Base-by-base conservation (phyloP, 352 stramenopile genomes). In the Phytopythium delawarense region DNA sequence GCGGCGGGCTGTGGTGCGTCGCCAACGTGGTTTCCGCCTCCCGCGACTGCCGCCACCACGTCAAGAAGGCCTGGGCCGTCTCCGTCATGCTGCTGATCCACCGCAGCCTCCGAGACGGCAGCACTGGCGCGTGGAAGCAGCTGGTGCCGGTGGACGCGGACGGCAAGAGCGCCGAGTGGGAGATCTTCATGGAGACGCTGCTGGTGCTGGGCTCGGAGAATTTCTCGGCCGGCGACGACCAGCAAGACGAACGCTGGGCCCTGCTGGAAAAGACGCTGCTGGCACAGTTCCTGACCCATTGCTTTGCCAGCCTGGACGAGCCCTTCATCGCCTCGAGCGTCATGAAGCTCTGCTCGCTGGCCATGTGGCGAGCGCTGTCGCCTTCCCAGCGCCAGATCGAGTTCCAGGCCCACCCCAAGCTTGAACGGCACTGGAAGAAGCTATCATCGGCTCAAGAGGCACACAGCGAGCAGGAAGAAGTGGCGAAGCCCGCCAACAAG, bases 391-490 rank as follows among this genome's bases (percentile, higher is more conserved):
- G 82, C 11, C 62, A 71, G 30, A 48, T 94, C 11, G 85, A 89
- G 61, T 92, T 92, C 55, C 61, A 82, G 28, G 51, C 70, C 35
- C 75, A 85, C 51, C 82, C 81, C 11, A 90, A 89, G 60, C 74
- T 94, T 21, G 71, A 80, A 60, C 72, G 76, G 25, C 85, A 87
- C 63, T 94, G 79, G 78, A 66, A 79, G 40, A 87, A 79, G 53
- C 58, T 78, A 2, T 69, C 65, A 56, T 42, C 59, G 9, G 40
- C 54, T 23, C 2, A 34, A 1, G 54, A 63, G 39, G 52, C 23
- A 0, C 55, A 66, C 0, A 50, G 55, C 7, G 54, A 71, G 20
- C 53, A 64, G 4, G 56, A 61, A 7, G 57, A 73, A n/a, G 49
- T 67, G 7, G 53, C 9, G n/a, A 39, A 39, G 16, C 59, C 59